These are phyloP conservation scores for Mycena vitilis DNA, from an alignment of 768 basidiomycete species.

Conservation along the genomic window DNA sequence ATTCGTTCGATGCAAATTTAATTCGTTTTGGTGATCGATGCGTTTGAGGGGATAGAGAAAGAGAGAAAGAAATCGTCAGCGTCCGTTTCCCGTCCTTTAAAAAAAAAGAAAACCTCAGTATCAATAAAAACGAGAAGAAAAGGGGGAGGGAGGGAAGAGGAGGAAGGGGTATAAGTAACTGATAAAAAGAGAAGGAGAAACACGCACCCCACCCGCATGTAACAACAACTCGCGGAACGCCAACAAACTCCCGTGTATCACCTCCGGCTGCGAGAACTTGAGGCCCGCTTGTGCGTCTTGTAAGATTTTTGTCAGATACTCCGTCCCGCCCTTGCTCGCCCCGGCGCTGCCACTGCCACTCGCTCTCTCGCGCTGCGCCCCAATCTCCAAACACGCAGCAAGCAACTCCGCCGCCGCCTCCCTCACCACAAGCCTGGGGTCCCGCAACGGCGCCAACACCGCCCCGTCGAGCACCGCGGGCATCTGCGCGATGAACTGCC, in stretches of 20 bases:
- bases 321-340: too few species aligned
- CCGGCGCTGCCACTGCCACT: too few species aligned
- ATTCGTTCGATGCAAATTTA: too few species aligned
- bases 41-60: too few species aligned
- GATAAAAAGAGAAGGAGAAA: neutral
- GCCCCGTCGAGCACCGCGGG: conserved; percentile 76
- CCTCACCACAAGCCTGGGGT: conserved; percentile 75
- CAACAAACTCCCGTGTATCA: conserved; percentile 77
- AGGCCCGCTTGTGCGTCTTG: conserved; percentile 75
- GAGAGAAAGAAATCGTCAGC: too few species aligned
- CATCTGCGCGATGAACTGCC: conserved; percentile 73
- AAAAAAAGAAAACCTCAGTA: too few species aligned
- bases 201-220: conserved; percentile 71
- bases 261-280: conserved; percentile 69
- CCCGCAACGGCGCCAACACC: conserved; percentile 71
- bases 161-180: too few species aligned
- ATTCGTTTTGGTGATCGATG: too few species aligned
- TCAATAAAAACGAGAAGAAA: too few species aligned
- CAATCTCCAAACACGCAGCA: conserved; percentile 77
- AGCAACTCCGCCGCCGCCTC: conserved; percentile 81
- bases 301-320: conserved; percentile 68
- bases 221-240: conserved; percentile 78
- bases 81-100: too few species aligned
- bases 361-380: conserved; percentile 57
- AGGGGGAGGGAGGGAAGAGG: too few species aligned